Evolutionary conservation across 2,329 filamentous ascomycete genomes (phyloP).

Genomic region (Colletotrichum chlorophyti): DNA sequence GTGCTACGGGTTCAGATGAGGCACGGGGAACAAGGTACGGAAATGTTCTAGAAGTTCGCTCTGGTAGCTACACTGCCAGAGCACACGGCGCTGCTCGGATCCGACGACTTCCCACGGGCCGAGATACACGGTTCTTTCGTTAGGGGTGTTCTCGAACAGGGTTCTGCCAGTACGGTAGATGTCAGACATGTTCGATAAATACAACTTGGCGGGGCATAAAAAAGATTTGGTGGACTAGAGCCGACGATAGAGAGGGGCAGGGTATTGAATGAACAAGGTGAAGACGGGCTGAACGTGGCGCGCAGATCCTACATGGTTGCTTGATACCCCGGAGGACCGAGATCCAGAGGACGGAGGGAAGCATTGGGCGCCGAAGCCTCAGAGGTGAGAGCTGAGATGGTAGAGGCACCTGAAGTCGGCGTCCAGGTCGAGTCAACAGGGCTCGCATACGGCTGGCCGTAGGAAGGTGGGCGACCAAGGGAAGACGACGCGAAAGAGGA

Average conservation of each 20-base stretch:
- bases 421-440: conserved; percentile 54
- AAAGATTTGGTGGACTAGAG: background rate
- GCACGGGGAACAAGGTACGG: conserved; percentile 41
- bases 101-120: conserved; percentile 60
- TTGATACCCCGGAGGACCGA: conserved; percentile 60
- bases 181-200: conserved; percentile 12
- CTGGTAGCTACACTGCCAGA: conserved; percentile 61
- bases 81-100: conserved; percentile 53
- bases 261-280: conserved; percentile 32
- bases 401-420: conserved; percentile 50
- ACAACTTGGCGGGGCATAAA: background rate
- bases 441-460: conserved; percentile 49
- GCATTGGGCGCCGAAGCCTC: conserved; percentile 48
- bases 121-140: conserved; percentile 57
- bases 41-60: conserved; percentile 59
- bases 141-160: conserved; percentile 56
- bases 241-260: no score
- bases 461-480: conserved; percentile 47
- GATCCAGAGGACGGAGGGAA: conserved; percentile 53
- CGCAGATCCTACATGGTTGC: conserved; percentile 55
- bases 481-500: conserved; percentile 57
- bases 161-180: conserved; percentile 42
- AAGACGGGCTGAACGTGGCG: conserved; percentile 4
- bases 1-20: background rate
- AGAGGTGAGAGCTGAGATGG: conserved; percentile 48